Conservation (phyloP, 257 asterid species). For the Parsonsia alboflavescens region DNA sequence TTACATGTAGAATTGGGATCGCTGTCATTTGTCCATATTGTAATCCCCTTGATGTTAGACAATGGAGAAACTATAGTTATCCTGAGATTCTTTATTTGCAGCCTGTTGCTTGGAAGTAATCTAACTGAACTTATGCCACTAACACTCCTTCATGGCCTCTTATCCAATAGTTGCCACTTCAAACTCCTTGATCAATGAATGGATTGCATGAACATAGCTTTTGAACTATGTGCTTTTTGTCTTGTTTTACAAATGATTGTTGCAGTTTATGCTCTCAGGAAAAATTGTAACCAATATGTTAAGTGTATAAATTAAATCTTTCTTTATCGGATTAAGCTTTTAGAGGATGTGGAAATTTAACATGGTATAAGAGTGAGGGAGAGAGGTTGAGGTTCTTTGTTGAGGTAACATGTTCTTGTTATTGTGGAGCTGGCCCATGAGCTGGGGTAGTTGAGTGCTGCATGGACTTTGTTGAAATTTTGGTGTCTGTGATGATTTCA, state of each 20-base stretch:
- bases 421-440: background rate
- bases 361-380: too few species aligned
- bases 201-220: background rate
- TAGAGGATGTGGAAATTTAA: too few species aligned
- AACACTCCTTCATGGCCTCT: background rate
- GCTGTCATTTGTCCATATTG: conserved; percentile 1
- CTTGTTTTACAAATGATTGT: background rate
- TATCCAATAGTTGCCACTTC: background rate
- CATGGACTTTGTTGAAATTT: too few species aligned
- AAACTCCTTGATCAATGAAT: background rate
- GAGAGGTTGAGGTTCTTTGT: too few species aligned
- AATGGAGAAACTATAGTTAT: background rate
- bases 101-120: background rate
- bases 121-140: background rate
- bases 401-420: background rate
- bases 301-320: too few species aligned
- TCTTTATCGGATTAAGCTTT: too few species aligned
- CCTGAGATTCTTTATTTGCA: background rate
- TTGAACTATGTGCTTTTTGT: background rate
- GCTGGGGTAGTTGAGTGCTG: too few species aligned
- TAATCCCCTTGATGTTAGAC: background rate
- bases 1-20: background rate
- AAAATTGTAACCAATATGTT: background rate
- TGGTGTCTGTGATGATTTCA: too few species aligned
- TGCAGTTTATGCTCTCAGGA: background rate